Evolutionary conservation across 768 basidiomycete species (phyloP), one percentile per base, ranked within the genome.

Genomic region (Leccinum arenicola): DNA sequence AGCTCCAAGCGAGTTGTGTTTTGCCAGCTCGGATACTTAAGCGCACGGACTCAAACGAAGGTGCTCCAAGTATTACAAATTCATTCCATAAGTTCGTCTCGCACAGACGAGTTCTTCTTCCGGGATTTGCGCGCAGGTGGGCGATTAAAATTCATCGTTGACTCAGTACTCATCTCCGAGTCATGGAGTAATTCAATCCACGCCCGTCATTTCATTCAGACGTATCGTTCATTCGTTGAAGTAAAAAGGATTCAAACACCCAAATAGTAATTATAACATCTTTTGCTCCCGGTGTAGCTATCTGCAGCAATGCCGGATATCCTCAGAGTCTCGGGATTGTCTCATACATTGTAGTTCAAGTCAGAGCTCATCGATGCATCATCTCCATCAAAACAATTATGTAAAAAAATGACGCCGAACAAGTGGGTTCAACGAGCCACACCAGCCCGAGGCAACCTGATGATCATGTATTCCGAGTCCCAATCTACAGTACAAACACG

Each of bases 391-490:
- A 62, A 57, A 55, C 15, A 38, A 15, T 17, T 38, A 55, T 60
- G 54, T 29, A 29, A 29, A 29, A 29, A 35, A 17, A 45, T 33
- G 27, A 66, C 61, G 66, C 62, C 64, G 62, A 68, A 61, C 58
- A 59, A 45, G 45, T 58, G 43, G 52, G 8, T 29, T 8, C 29
- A 59, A 56, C 19, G 65, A 62, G 67, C 63, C 63, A 71, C 70
- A 49, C 61, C 61, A 54, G 54, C 33, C 70, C 66, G 70, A 70
- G 57, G 61, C 35, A 64, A 58, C n/a, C 83, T 83, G n/a, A n/a
- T n/a, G n/a, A 83, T 55, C 75, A 68, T 27, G 77, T 80, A 84
- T 80, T 19, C 77, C 59, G n/a, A n/a, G n/a, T n/a, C n/a, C n/a
- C 74, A 73, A 53, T 81, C 14, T 15, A 6, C 35, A 14, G 35